Evolutionary conservation across 176 grass and related monocot genomes (phyloP), one percentile per base, ranked within the genome.

Genomic region (Chrysopogon serrulatus): DNA sequence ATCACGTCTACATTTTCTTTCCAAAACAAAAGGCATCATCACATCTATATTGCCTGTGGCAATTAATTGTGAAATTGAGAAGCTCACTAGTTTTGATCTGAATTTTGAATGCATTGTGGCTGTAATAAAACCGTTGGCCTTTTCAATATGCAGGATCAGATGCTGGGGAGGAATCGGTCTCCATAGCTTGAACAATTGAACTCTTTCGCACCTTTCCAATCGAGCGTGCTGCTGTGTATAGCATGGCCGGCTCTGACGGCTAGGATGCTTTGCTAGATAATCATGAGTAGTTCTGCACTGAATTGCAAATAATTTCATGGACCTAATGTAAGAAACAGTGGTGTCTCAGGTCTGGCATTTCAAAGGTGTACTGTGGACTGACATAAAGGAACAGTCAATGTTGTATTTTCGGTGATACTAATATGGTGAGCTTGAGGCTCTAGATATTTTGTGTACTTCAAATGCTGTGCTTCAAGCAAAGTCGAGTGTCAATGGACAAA

Each of bases 81-180:
- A 54, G 2, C 17, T 17, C 3, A 1, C 6, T 49, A 5, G 3
- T 48, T 39, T 62, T 56, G 15, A 34, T 65, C 9, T 63, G 26
- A 60, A 33, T 23, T 51, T n/a, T 19, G 14, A 6, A 32, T 83
- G 42, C 19, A 44, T 37, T 57, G 15, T 79, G 42, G 33, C 53
- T 2, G 23, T 72, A 59, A 59, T 44, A 54, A 56, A 54, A 80
- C 1, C 4, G 18, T 68, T 73, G 60, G 0, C 30, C 36, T 88
- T 84, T 68, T 84, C 37, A 18, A n/a, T 68, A 13, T 80, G 76
- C 82, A 89, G 82, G 87, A 79, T n/a, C 76, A 19, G 31, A 80
- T 80, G 82, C 1, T 1, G 68, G 42, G 42, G 68, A 79, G 60
- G 48, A 89, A 68, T 14, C 69, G 8, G 0, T 89, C 68, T 24